A percentile compares a stretch with the other conserved stretches of the same genome.
Conservation (phyloP, 164 flowering plant genomes). For the Hamamelis virginiana region DNA sequence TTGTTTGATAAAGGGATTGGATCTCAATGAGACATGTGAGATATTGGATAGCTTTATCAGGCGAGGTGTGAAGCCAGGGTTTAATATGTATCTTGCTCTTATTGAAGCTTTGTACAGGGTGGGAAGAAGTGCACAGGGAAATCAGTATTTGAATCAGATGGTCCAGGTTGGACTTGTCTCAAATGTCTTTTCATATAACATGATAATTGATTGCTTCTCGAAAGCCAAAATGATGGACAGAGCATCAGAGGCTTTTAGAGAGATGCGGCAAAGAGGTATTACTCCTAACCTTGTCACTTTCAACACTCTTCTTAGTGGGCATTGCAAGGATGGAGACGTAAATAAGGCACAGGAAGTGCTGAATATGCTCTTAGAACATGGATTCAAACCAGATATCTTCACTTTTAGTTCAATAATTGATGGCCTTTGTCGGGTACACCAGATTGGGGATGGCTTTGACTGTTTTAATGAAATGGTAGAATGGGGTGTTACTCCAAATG, state of each 20-base stretch:
- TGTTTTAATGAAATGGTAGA: constrained; percentile 78
- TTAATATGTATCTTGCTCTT: constrained; percentile 50
- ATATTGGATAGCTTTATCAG: constrained; percentile 45
- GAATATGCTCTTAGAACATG: constrained; percentile 59
- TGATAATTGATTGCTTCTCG: constrained; percentile 74
- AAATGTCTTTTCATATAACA: constrained; percentile 63
- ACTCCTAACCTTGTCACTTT: constrained; percentile 78
- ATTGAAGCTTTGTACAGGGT: constrained; percentile 46
- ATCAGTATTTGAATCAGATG: constrained; percentile 50
- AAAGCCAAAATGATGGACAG: constrained; percentile 56
- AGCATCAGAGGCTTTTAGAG: constrained; percentile 45
- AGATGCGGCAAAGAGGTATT: constrained; percentile 57
- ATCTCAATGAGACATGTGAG: constrained; percentile 50
- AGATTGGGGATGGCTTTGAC: constrained; percentile 63
- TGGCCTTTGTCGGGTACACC: constrained; percentile 68
- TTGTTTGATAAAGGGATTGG: constrained; percentile 57
- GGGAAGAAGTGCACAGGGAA: constrained; percentile 41
- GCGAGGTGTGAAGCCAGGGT: constrained; percentile 52
- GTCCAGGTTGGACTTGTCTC: constrained; percentile 48
- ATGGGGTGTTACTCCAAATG: constrained; percentile 81
- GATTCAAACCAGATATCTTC: constrained; percentile 69
- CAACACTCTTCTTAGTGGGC: constrained; percentile 76
- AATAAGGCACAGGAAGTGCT: constrained; percentile 49
- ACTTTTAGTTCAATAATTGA: constrained; percentile 81
- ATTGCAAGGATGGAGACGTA: constrained; percentile 51